Base-by-base conservation (phyloP, 208 protist genomes). In the Leishmania tarentolae region DNA sequence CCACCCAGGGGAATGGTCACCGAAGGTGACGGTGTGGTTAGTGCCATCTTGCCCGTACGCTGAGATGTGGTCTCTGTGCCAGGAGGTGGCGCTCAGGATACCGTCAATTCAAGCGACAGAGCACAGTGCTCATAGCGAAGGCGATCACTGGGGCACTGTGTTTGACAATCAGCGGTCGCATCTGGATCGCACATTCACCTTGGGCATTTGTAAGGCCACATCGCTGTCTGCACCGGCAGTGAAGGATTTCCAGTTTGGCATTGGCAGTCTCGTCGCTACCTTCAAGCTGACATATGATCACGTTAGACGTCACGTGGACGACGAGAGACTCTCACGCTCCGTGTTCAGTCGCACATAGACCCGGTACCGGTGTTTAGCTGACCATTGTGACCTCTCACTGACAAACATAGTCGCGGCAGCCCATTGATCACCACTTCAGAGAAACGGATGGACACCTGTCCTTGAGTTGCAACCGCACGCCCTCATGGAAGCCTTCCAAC, bases 91-190 rank as follows among this genome's bases (percentile, higher is more conserved):
- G 40, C 40, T n/a, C 13, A 8, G 24, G 11, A 0, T 57, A 15
- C 4, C 44, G 13, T 21, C 42, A 11, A n/a, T 47, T 21, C 8
- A 68, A 28, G 73, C 89, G 40, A 90, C 88, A 8, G 80, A 65
- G 19, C 90, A 91, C 80, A 76, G 85, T 53, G 82, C 89, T 47
- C 78, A 63, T 11, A 82, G 91, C 15, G 86, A 91, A 9, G 88
- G 90, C 47, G 83, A 89, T 24, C 72, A 81, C 82, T 93, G 88
- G 88, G 79, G 65, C 1, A 56, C 75, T 3, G 86, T 93, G 3
- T 19, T 90, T 28, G 52, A 76, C 0, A 52, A 81, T 50, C 78
- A 87, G 42, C 83, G 72, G 42, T 65, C 72, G 0, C 83, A 78
- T 6, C 80, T 93, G 19, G 37, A 80, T 6, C 31, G 76, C 0